phyloP scores from a whole-genome alignment of 148 eudicot genomes.

The Cornus florida region DNA sequence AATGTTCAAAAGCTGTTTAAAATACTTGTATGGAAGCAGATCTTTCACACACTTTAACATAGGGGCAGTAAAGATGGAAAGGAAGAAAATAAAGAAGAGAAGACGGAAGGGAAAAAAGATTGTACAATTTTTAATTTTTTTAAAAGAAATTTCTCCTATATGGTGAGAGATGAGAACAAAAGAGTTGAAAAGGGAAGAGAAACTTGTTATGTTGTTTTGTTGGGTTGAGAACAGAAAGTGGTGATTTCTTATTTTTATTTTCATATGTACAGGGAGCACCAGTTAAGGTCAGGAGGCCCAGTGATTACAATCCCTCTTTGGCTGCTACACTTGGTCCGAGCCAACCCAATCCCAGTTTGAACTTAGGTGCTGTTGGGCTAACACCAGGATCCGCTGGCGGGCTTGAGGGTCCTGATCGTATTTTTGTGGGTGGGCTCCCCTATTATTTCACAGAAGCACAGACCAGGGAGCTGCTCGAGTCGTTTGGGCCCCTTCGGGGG shows the following conservation, averaged over 20 bases:
- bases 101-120: too few relatives aligned
- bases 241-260: not conserved
- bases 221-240: too few relatives aligned
- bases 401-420: conserved; percentile 97
- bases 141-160: too few relatives aligned
- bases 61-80: too few relatives aligned
- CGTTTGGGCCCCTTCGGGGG: conserved; percentile 90
- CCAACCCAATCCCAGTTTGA: conserved; percentile 85
- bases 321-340: conserved; percentile 99
- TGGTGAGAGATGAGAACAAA: too few relatives aligned
- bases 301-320: conserved; percentile 91
- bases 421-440: conserved; percentile 94
- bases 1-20: too few relatives aligned
- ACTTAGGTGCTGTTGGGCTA: conserved; percentile 90
- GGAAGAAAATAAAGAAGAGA: too few relatives aligned
- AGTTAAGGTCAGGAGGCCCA: conserved; percentile 95
- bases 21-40: too few relatives aligned
- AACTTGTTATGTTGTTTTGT: too few relatives aligned
- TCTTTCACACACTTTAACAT: too few relatives aligned
- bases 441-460: conserved; percentile 92
- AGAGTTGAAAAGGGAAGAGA: too few relatives aligned
- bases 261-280: conserved; percentile 61
- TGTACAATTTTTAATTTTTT: too few relatives aligned
- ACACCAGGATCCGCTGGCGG: conserved; percentile 92
- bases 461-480: conserved; percentile 87